Evolutionary conservation across 495 filamentous ascomycete genomes (phyloP), one percentile per base, ranked within the genome.

Genomic region (Penicillium macrosclerotiorum): DNA sequence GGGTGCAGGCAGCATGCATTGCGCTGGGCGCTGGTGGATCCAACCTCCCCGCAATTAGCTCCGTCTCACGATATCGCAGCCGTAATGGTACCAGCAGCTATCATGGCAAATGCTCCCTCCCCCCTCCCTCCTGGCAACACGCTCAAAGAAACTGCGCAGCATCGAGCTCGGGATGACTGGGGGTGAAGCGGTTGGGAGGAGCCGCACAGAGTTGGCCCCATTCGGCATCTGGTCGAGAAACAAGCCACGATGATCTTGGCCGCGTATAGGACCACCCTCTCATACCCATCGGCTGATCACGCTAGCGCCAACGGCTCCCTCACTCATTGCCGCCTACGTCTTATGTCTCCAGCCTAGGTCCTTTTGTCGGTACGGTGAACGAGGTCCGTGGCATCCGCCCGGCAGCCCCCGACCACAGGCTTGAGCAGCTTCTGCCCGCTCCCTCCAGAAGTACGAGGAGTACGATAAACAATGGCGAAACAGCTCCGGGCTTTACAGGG

Each of bases 31-130:
- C 35, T 32, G 22, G 25, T 47, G 44, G 36, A 34, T 33, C 44
- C 25, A 22, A 39, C 29, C 44, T 47, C 44, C 35, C 44, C 44
- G 44, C 44, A 47, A 23, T 38, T 47, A 39, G 44, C 35, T 47
- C 26, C 34, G 25, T n/a, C n/a, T n/a, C n/a, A n/a, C n/a, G n/a
- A 43, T 43, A 25, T 43, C 35, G 34, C 1, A 30, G n/a, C n/a
- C n/a, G n/a, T n/a, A n/a, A n/a, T n/a, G n/a, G n/a, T n/a, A n/a
- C n/a, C n/a, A n/a, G n/a, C n/a, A n/a, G n/a, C n/a, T n/a, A n/a
- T n/a, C n/a, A n/a, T n/a, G n/a, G n/a, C n/a, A n/a, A n/a, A n/a
- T n/a, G n/a, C n/a, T n/a, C n/a, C n/a, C n/a, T n/a, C n/a, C n/a
- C n/a, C n/a, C n/a, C n/a, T n/a, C n/a, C n/a, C n/a, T n/a, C n/a